Base-by-base conservation (phyloP, 1,284 basidiomycete species). In the Boletus holoroseus region DNA sequence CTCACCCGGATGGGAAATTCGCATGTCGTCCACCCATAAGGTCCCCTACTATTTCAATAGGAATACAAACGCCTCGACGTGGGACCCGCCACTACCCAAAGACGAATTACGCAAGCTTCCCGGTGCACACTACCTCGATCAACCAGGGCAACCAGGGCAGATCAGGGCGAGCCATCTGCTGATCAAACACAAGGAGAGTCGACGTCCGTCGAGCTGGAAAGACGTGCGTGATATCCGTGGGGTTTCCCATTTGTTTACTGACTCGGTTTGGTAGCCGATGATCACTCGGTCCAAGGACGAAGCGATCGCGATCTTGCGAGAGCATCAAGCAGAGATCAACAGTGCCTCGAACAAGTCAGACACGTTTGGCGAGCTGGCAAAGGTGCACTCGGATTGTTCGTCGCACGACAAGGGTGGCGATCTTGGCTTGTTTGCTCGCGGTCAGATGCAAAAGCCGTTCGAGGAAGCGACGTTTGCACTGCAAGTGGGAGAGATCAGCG, bases 381-480 rank as follows among this genome's bases (percentile, higher is more conserved):
- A 68, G 9, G 62, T 73, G 47, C 78, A 94, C 66, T 94, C 90
- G 26, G 93, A 97, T 69, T 95, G 92, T 70, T 89, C 88, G 3
- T 93, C 89, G 44, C 87, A 93, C 63, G 69, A 76, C 28, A 77
- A 87, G 57, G 78, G 77, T 3, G 94, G 94, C 1, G 93, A 97
- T 68, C 78, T 97, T 5, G 91, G 96, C 4, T 79, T 76, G 73
- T 99, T 99, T 66, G 80, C 78, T 2, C 80, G 73, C 13, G 91
- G 89, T 3, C 87, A 91, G 75, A 99, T 99, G 96, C 96, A 99
- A 72, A 94, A 92, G 71, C 85, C 92, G 20, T 99, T 99, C 66
- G 94, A 98, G 73, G 91, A 96, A 22, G 90, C 90, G 4, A 81
- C 94, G 8, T 97, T 84, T 70, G 81, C 72, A 1, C 78, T 98